These are phyloP conservation scores for Cyclotella cryptica DNA, from an alignment of 108 stramenopile species.

Conservation along the genomic window DNA sequence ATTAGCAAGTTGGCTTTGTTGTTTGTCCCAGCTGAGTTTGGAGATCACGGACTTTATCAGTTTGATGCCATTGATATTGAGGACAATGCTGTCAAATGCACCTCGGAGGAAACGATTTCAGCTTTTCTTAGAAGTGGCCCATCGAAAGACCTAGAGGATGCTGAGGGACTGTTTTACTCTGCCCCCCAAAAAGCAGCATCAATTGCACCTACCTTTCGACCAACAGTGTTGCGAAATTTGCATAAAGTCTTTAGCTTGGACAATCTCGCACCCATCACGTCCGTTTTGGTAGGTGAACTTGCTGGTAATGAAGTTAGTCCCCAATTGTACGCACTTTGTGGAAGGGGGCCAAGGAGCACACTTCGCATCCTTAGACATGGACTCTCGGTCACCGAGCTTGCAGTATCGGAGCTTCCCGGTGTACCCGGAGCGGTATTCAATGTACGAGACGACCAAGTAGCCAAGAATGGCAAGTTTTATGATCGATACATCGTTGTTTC, in stretches of 20 bases:
- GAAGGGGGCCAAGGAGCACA: slow-evolving; percentile 86
- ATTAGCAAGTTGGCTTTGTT: slow-evolving; percentile 92
- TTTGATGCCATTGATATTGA: slow-evolving; percentile 91
- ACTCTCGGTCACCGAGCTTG: slow-evolving; percentile 91
- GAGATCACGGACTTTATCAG: slow-evolving; percentile 96
- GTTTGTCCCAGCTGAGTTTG: slow-evolving; percentile 94
- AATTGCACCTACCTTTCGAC: slow-evolving; percentile 80
- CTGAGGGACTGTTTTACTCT: slow-evolving; percentile 44
- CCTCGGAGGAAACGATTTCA: slow-evolving; percentile 51
- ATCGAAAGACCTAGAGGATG: slow-evolving; percentile 7
- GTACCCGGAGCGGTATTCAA: slow-evolving; percentile 94
- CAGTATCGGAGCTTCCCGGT: slow-evolving; percentile 94
- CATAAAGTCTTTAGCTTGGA: slow-evolving; percentile 79
- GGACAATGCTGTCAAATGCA: slow-evolving; percentile 62
- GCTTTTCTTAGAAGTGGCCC: slow-evolving; percentile 35
- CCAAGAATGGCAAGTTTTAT: slow-evolving; percentile 39
- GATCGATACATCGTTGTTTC: slow-evolving; percentile 96
- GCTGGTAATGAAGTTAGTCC: slow-evolving; percentile 92
- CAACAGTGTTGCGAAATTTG: slow-evolving; percentile 82
- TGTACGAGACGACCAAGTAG: slow-evolving; percentile 70
- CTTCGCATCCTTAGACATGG: slow-evolving; percentile 93
- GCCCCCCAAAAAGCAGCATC: slow-evolving; percentile 45
- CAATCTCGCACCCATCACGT: slow-evolving; percentile 87
- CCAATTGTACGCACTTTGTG: slow-evolving; percentile 93
- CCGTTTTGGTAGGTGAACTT: slow-evolving; percentile 91